A percentile compares a stretch with the other conserved stretches of the same genome.
Evolutionary conservation across 306 rosid genomes (phyloP).

Genomic region (Begonia peltatifolia): DNA sequence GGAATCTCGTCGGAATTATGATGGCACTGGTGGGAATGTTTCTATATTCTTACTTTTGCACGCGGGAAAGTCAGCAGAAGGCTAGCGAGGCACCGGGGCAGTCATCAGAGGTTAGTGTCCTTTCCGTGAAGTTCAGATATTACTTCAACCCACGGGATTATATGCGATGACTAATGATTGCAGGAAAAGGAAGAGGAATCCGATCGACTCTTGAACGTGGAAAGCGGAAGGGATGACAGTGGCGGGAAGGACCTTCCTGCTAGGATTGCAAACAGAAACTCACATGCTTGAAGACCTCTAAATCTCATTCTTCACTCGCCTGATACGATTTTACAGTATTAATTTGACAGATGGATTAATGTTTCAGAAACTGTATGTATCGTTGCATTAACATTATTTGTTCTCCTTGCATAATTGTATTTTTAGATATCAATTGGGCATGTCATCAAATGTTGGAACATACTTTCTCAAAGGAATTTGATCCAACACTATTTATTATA

Average conservation of each 20-base stretch:
- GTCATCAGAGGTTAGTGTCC: constrained; percentile 36
- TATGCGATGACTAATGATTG: background rate
- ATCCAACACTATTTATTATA: too few relatives aligned
- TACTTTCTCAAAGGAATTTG: too few relatives aligned
- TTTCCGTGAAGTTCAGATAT: background rate
- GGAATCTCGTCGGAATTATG: constrained; percentile 69
- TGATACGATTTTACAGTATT: background rate
- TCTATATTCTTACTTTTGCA: constrained; percentile 62
- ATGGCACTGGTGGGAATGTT: constrained; percentile 82
- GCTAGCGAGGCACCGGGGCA: constrained; percentile 24
- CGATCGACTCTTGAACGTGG: constrained; percentile 44
- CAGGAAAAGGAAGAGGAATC: constrained; percentile 63
- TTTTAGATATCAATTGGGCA: too few relatives aligned
- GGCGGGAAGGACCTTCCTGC: too few relatives aligned
- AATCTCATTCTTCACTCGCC: constrained; percentile 2
- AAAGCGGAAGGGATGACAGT: constrained; percentile 23
- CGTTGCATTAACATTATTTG: too few relatives aligned
- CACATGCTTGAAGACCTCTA: constrained; percentile 25
- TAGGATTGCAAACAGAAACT: constrained; percentile 31
- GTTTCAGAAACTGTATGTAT: too few relatives aligned
- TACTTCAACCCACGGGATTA: too few relatives aligned
- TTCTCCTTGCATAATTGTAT: too few relatives aligned
- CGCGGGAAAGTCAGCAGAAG: constrained; percentile 71
- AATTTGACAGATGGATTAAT: too few relatives aligned
- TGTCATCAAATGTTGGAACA: too few relatives aligned